Conservation (phyloP, 352 stramenopile genomes). For the Phytophthora tentaculata region DNA sequence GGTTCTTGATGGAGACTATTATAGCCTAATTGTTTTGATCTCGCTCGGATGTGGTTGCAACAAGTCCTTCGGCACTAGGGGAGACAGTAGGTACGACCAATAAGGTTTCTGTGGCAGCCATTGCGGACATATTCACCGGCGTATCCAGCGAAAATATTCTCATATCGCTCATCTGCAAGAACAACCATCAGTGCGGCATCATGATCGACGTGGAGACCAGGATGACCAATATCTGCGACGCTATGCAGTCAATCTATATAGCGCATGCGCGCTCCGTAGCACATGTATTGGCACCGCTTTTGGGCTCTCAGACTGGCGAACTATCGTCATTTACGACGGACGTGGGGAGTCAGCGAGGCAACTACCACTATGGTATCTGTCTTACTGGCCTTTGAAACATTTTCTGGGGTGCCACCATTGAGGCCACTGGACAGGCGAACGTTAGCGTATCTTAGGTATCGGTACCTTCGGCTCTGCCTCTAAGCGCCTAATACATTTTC, state of each 20-base stretch:
- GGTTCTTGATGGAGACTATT: too few species aligned
- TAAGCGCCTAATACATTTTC: not conserved
- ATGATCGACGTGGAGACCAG: not conserved
- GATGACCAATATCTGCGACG: not conserved
- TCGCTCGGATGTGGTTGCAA: too few species aligned
- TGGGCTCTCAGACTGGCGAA: not conserved
- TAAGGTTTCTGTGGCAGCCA: too few species aligned
- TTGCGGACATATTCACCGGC: not conserved
- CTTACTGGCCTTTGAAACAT: not conserved
- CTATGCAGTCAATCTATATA: not conserved
- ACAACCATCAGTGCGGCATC: not conserved
- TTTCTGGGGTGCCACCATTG: not conserved
- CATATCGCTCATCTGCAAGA: not conserved
- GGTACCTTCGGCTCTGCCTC: not conserved
- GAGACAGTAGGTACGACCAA: too few species aligned
- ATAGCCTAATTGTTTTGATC: too few species aligned
- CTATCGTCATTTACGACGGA: not conserved
- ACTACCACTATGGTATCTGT: not conserved
- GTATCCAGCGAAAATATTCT: not conserved
- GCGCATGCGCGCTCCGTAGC: not conserved
- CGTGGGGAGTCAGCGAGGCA: not conserved
- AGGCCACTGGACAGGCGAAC: not conserved
- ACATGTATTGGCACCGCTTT: not conserved
- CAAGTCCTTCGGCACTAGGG: too few species aligned
- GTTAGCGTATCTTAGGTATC: not conserved